Conservation (phyloP, 495 filamentous ascomycete species). For the Apodospora peruviana region DNA sequence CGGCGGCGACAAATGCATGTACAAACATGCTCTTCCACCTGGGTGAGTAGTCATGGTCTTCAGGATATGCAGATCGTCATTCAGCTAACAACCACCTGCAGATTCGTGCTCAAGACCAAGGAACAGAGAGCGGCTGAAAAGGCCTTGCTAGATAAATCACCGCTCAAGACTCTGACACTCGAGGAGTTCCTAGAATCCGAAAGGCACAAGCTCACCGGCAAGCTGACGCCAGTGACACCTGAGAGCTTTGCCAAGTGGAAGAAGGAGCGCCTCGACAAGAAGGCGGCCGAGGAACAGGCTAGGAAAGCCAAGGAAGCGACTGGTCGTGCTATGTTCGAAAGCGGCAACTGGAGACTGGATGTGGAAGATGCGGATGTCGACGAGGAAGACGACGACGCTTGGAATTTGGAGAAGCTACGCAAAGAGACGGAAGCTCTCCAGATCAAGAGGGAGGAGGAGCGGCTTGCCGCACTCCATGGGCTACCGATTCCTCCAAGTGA, state of each 20-base stretch:
- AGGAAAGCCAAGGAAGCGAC: constrained; percentile 89
- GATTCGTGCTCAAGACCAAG: constrained; percentile 95
- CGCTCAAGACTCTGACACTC: constrained; percentile 86
- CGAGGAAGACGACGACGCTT: constrained; percentile 55
- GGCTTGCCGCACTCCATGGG: constrained; percentile 35
- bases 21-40: constrained; percentile 88
- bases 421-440: constrained; percentile 62
- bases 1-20: constrained; percentile 97
- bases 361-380: constrained; percentile 58
- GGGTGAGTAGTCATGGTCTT: constrained; percentile 53
- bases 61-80: neutral
- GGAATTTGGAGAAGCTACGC: constrained; percentile 73
- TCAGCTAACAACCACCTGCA: constrained; percentile 32
- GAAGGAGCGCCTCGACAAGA: constrained; percentile 88
- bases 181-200: constrained; percentile 97
- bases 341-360: constrained; percentile 79
- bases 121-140: constrained; percentile 96
- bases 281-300: constrained; percentile 84
- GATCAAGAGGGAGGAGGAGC: constrained; percentile 58
- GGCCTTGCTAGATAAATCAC: constrained; percentile 94
- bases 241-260: constrained; percentile 96
- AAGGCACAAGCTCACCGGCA: constrained; percentile 86
- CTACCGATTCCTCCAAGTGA: constrained; percentile 1
- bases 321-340: constrained; percentile 90
- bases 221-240: constrained; percentile 83